Percentiles rank a stretch among this genome's conserved stretches.
phyloP scores from a whole-genome alignment of 345 rosid genomes.

The Litchi chinensis region DNA sequence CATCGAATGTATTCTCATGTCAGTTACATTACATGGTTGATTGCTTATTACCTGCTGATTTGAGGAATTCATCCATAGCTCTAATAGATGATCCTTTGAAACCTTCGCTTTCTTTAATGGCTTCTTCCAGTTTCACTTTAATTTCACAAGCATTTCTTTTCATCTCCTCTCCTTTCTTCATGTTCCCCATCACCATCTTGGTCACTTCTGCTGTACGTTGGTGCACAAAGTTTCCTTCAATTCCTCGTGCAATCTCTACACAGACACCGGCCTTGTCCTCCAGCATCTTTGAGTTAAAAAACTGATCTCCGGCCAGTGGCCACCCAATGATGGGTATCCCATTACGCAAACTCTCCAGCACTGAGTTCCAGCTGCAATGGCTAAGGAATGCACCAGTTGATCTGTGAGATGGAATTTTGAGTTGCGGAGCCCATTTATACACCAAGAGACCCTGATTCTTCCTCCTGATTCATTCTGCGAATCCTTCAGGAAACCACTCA shows the following conservation, averaged over 20 bases:
- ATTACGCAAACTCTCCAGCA: conserved; percentile 18
- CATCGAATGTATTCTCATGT: background rate
- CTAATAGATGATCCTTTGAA: conserved; percentile 19
- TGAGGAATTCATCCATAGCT: conserved; percentile 21
- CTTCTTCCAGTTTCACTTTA: conserved; percentile 15
- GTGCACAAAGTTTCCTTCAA: background rate
- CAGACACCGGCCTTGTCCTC: conserved; percentile 13
- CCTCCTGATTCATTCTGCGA: conserved; percentile 7
- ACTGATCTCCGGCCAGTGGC: conserved; percentile 26
- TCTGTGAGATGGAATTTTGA: conserved; percentile 20
- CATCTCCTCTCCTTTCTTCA: conserved; percentile 6
- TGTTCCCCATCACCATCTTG: conserved; percentile 8
- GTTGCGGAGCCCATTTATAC: conserved; percentile 24
- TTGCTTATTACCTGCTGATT: background rate
- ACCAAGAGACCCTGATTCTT: conserved; percentile 20
- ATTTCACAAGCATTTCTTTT: conserved; percentile 15
- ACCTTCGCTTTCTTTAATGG: conserved; percentile 17
- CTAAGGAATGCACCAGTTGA: conserved; percentile 23
- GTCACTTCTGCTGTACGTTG: conserved; percentile 6
- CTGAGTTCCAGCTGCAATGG: conserved; percentile 32
- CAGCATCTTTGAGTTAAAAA: conserved; percentile 25
- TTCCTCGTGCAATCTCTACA: conserved; percentile 16
- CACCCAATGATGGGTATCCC: conserved; percentile 34
- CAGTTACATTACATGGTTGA: background rate
- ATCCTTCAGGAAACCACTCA: conserved; percentile 30